Conservation (phyloP, 2,329 filamentous ascomycete genomes). For the Orbilia ellipsospora region DNA sequence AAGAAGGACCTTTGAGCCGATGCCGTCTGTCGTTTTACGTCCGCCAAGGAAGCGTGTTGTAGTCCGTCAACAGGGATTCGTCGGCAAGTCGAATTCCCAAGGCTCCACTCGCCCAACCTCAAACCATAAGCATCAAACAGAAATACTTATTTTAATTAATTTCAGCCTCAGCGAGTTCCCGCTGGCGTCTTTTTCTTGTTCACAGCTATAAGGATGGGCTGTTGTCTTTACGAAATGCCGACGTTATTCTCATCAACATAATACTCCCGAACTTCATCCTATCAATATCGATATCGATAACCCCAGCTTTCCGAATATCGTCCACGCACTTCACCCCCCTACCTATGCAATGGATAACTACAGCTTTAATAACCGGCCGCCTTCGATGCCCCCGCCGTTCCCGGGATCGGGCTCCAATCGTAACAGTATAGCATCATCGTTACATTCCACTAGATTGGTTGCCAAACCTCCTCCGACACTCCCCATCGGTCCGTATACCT, state of each 20-base stretch:
- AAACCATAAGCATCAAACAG: no score
- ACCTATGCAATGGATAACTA: constrained; percentile 28
- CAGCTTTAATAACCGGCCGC: constrained; percentile 21
- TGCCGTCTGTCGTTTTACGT: no score
- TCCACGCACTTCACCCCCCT: neutral
- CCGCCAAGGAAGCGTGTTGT: constrained; percentile 17
- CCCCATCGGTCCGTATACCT: constrained; percentile 32
- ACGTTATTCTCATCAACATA: constrained; percentile 3
- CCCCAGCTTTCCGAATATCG: neutral
- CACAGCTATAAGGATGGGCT: constrained; percentile 12
- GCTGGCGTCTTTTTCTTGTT: no score
- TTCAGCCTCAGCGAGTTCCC: no score
- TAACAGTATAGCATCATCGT: constrained; percentile 35
- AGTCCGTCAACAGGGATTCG: constrained; percentile 1
- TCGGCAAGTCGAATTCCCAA: neutral
- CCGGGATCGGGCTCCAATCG: constrained; percentile 32
- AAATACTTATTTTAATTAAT: no score
- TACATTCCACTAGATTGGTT: constrained; percentile 41
- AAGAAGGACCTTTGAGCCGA: neutral
- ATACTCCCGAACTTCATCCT: neutral
- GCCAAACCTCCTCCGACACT: constrained; percentile 42
- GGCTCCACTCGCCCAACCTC: neutral
- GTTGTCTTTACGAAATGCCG: constrained; percentile 5
- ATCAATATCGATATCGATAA: neutral
- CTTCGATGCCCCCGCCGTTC: constrained; percentile 50